phyloP scores from a whole-genome alignment of 169 alveolate species.

The Besnoitia besnoiti region DNA sequence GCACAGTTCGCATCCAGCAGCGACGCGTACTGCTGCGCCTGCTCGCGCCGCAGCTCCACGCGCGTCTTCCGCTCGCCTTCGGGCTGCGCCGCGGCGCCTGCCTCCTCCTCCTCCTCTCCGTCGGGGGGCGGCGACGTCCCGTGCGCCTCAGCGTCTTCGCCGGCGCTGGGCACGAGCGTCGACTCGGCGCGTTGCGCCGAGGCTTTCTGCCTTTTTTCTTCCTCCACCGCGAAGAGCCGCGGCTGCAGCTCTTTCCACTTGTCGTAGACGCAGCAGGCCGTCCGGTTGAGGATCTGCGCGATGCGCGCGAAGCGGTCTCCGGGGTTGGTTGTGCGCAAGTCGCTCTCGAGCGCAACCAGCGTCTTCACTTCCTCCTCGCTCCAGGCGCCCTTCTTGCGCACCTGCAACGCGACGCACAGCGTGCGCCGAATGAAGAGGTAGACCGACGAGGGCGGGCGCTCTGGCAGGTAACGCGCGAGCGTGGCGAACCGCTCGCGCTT shows the following conservation, averaged over 20 bases:
- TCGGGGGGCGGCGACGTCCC: too few relatives aligned
- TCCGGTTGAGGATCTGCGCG: conserved; percentile 10
- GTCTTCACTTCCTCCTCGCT: conserved; percentile 9
- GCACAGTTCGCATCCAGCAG: neutral
- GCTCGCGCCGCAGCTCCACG: neutral
- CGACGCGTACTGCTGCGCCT: neutral
- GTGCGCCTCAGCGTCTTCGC: too few relatives aligned
- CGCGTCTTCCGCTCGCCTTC: too few relatives aligned
- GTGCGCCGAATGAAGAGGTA: conserved; percentile 47
- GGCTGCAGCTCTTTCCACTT: conserved; percentile 45
- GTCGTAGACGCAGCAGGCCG: conserved; percentile 56
- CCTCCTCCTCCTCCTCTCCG: too few relatives aligned
- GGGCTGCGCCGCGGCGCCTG: too few relatives aligned
- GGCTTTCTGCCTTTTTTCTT: neutral
- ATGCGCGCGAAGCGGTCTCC: conserved; percentile 54
- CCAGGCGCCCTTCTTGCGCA: conserved; percentile 46
- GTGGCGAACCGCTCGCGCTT: conserved; percentile 8
- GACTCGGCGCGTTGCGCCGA: too few relatives aligned
- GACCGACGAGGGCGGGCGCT: conserved; percentile 41
- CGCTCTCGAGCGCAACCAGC: conserved; percentile 3
- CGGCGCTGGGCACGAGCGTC: too few relatives aligned
- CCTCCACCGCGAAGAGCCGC: conserved; percentile 13
- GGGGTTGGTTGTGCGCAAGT: neutral
- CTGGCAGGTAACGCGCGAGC: conserved; percentile 52
- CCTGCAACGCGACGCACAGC: neutral